A percentile compares a stretch with the other conserved stretches of the same genome.
Evolutionary conservation across 2,329 filamentous ascomycete genomes (phyloP).

Genomic region (Colletotrichum sp.): DNA sequence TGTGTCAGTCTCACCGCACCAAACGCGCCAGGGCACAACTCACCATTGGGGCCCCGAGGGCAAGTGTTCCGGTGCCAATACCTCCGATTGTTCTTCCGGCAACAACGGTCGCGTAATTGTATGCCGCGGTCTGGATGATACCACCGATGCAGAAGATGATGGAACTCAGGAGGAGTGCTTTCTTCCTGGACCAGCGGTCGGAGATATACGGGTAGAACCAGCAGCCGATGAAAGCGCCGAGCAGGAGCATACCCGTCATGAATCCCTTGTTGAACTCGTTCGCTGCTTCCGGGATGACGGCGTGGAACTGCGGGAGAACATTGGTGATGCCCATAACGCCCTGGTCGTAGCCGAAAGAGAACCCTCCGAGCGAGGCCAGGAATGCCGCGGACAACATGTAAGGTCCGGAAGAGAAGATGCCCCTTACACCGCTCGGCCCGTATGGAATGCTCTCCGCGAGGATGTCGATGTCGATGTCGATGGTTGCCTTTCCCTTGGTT

Average conservation of each 20-base stretch:
- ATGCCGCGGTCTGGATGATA: slow-evolving; percentile 38
- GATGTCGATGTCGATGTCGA: slow-evolving; percentile 1
- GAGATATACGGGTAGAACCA: slow-evolving; percentile 38
- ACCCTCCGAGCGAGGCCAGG: slow-evolving; percentile 42
- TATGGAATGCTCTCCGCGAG: slow-evolving; percentile 10
- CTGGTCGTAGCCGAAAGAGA: slow-evolving; percentile 39
- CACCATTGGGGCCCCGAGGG: slow-evolving; percentile 22
- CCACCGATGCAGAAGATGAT: slow-evolving; percentile 47
- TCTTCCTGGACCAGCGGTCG: slow-evolving; percentile 48
- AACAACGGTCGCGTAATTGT: slow-evolving; percentile 29
- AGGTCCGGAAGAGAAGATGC: neutral
- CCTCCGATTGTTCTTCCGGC: slow-evolving; percentile 33
- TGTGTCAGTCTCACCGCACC: rapidly evolving
- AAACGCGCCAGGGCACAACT: neutral
- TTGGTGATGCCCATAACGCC: slow-evolving; percentile 46
- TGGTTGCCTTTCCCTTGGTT: neutral
- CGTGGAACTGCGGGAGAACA: slow-evolving; percentile 49
- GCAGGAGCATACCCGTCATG: slow-evolving; percentile 47
- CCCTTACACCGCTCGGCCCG: slow-evolving; percentile 2
- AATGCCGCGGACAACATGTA: slow-evolving; percentile 25
- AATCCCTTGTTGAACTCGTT: slow-evolving; percentile 24
- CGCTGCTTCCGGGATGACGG: slow-evolving; percentile 37
- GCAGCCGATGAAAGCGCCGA: slow-evolving; percentile 43
- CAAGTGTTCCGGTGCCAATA: slow-evolving; percentile 33
- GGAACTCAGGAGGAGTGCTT: slow-evolving; percentile 41